A percentile compares a stretch with the other conserved stretches of the same genome.
These are phyloP conservation scores for Hanseniaspora guilliermondii DNA, from an alignment of 805 yeast genomes.

Conservation along the genomic window DNA sequence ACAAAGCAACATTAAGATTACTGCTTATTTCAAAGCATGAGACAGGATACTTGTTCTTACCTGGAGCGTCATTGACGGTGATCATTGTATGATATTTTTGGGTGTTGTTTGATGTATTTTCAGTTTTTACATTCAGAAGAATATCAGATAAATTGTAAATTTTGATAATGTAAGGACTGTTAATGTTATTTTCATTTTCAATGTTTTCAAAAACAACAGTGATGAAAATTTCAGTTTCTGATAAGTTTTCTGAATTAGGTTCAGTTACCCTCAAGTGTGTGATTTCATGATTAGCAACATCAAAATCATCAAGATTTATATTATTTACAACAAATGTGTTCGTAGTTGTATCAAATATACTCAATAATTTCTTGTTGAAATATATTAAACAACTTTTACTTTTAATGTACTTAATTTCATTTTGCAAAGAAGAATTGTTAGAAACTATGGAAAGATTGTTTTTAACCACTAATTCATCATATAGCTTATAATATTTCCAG, in stretches of 20 bases:
- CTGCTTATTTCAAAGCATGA: constrained; percentile 47
- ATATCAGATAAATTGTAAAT: neutral
- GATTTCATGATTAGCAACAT: neutral
- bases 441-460: neutral
- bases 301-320: neutral
- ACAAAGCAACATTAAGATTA: constrained; percentile 27
- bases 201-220: neutral
- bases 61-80: constrained; percentile 1
- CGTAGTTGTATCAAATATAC: neutral
- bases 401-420: neutral
- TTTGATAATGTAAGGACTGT: constrained; percentile 9
- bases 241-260: neutral
- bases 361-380: neutral
- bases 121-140: neutral
- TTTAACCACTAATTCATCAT: neutral
- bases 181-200: neutral
- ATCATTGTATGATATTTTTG: constrained; percentile 8
- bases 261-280: neutral
- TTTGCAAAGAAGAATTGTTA: neutral
- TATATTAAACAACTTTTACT: neutral
- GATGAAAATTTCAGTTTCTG: neutral
- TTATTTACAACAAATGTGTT: neutral
- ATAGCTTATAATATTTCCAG: constrained; percentile 9
- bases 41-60: constrained; percentile 41
- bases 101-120: neutral